These are phyloP conservation scores for Xerophyta viscosa DNA, from an alignment of 106 monocot genomes.

Conservation along the genomic window DNA sequence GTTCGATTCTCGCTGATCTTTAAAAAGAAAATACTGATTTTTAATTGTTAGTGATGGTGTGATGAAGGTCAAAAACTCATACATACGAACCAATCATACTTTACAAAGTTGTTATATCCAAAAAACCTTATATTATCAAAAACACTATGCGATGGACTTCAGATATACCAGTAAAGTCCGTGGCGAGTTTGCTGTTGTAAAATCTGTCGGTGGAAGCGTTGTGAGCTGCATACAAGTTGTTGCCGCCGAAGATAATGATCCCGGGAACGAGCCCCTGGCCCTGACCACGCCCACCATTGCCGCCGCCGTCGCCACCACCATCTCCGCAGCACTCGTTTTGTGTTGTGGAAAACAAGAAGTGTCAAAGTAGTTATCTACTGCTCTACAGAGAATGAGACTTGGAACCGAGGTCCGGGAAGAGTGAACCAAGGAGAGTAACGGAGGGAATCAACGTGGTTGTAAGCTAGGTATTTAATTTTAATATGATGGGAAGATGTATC, in stretches of 20 bases:
- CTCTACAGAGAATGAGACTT: too few relatives aligned
- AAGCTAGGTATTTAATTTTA: slow-evolving; percentile 5
- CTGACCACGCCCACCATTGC: slow-evolving; percentile 7
- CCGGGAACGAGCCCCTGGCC: slow-evolving; percentile 64
- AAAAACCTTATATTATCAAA: too few relatives aligned
- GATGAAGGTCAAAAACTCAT: too few relatives aligned
- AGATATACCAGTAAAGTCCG: slow-evolving; percentile 55
- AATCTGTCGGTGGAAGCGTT: slow-evolving; percentile 67
- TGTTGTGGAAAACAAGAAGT: too few relatives aligned
- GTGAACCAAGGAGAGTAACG: not conserved
- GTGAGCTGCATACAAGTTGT: slow-evolving; percentile 28
- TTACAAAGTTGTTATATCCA: too few relatives aligned
- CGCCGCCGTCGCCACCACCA: slow-evolving; percentile 6
- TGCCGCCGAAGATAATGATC: slow-evolving; percentile 70
- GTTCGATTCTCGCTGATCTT: too few relatives aligned
- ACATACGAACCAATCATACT: too few relatives aligned
- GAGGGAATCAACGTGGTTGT: not conserved
- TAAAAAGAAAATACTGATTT: too few relatives aligned
- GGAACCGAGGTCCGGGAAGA: not conserved
- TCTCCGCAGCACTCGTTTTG: slow-evolving; percentile 2
- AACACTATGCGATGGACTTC: too few relatives aligned
- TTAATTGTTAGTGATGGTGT: too few relatives aligned
- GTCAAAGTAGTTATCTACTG: too few relatives aligned
- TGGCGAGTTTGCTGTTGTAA: slow-evolving; percentile 86
- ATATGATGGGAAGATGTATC: not conserved